Evolutionary conservation across 345 rosid genomes (phyloP).

Genomic region (Luvunga scandens): DNA sequence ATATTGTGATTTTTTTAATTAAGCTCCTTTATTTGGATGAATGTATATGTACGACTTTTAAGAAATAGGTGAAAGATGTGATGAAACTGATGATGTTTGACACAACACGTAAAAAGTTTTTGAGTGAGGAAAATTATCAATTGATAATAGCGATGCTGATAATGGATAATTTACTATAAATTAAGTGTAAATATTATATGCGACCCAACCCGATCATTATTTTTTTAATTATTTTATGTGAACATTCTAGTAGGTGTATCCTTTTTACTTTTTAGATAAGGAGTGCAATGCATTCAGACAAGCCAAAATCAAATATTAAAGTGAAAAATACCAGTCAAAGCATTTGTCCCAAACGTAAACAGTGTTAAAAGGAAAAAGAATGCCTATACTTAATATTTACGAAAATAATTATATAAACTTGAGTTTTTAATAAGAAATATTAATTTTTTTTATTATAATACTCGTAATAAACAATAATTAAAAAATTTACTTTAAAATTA

Average conservation of each 20-base stretch:
- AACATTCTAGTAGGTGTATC: neutral
- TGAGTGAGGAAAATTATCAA: neutral
- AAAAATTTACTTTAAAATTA: no score
- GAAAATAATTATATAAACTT: no score
- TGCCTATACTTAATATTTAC: no score
- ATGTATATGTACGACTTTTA: neutral
- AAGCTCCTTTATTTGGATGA: neutral
- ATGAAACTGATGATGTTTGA: no score
- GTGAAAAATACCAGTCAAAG: slow-evolving; percentile 15
- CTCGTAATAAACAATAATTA: no score
- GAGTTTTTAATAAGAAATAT: no score
- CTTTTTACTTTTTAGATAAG: neutral
- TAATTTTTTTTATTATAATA: no score
- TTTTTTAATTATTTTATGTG: neutral
- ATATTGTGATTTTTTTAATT: neutral
- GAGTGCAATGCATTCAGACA: neutral
- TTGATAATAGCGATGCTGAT: neutral
- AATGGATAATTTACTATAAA: neutral
- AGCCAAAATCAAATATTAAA: neutral
- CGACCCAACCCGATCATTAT: neutral
- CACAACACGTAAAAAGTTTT: neutral
- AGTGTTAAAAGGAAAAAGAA: neutral
- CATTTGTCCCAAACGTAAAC: neutral
- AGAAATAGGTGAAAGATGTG: neutral
- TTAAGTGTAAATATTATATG: neutral